Conservation (phyloP, 2,329 filamentous ascomycete species). For the Parastagonospora avenae region DNA sequence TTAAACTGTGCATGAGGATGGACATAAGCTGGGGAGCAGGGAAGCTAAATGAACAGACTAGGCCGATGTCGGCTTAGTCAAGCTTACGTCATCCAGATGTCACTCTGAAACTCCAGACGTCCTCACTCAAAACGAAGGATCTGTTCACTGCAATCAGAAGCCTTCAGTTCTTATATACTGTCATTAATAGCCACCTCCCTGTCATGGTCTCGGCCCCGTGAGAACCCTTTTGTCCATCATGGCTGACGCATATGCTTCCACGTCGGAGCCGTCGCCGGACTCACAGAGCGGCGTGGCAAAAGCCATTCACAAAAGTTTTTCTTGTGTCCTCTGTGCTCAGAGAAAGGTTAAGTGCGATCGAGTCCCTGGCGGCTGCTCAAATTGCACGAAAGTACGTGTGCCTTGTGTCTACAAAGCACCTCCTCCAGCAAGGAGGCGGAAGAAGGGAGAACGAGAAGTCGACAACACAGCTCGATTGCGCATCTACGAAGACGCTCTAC, state of each 20-base stretch:
- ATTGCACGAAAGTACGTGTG: constrained; percentile 37
- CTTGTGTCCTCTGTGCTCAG: constrained; percentile 41
- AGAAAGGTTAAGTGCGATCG: constrained; percentile 44
- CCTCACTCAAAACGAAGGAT: too few relatives aligned
- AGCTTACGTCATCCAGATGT: too few relatives aligned
- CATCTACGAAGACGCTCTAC: constrained; percentile 38
- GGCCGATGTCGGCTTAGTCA: too few relatives aligned
- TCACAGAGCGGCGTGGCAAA: constrained; percentile 4
- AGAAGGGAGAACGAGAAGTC: constrained; percentile 29
- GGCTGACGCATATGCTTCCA: background rate
- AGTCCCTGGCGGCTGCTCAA: constrained; percentile 32
- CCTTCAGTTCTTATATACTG: too few relatives aligned
- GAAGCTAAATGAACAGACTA: too few relatives aligned
- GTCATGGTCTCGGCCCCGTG: too few relatives aligned
- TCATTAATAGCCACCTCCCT: too few relatives aligned
- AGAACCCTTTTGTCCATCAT: background rate
- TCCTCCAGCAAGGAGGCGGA: constrained; percentile 35
- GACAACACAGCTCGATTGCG: constrained; percentile 30
- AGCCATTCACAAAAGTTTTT: constrained; percentile 33
- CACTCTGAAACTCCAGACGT: too few relatives aligned
- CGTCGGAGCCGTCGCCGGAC: constrained; percentile 1
- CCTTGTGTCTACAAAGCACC: constrained; percentile 42
- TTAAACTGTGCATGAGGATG: too few relatives aligned
- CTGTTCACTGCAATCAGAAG: too few relatives aligned
- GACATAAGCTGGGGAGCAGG: too few relatives aligned